Evolutionary conservation across 805 yeast species (phyloP).

Genomic region (Candida loeiensis): DNA sequence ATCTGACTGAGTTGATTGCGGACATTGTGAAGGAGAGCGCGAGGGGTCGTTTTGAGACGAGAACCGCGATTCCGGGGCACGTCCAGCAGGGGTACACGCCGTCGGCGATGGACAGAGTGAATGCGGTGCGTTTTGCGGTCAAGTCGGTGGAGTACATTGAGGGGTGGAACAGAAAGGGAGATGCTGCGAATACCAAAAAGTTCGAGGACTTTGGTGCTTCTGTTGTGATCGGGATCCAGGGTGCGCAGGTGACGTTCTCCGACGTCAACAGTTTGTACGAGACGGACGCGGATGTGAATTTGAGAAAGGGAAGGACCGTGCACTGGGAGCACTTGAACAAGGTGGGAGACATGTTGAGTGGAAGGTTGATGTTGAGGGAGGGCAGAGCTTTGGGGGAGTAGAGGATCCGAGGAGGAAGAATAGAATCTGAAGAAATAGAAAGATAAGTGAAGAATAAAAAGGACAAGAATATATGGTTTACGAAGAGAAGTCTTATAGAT

Average conservation of each 20-base stretch:
- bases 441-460: not conserved
- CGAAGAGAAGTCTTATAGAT: not conserved
- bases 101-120: slow-evolving; percentile 71
- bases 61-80: slow-evolving; percentile 82
- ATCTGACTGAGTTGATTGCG: slow-evolving; percentile 65
- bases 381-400: slow-evolving; percentile 3
- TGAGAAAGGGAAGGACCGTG: slow-evolving; percentile 63
- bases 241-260: slow-evolving; percentile 58
- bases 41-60: slow-evolving; percentile 65
- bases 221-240: slow-evolving; percentile 69
- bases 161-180: slow-evolving; percentile 16
- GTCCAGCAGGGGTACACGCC: slow-evolving; percentile 84
- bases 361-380: slow-evolving; percentile 47
- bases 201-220: slow-evolving; percentile 23
- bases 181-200: not conserved
- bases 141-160: slow-evolving; percentile 70
- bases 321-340: slow-evolving; percentile 66
- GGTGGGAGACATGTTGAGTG: slow-evolving; percentile 69
- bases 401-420: not conserved
- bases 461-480: not conserved
- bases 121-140: slow-evolving; percentile 69
- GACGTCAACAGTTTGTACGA: slow-evolving; percentile 55
- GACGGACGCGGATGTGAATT: slow-evolving; percentile 53
- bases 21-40: slow-evolving; percentile 64
- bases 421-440: not conserved